Evolutionary conservation across 106 monocot species (phyloP).

Genomic region (Agapanthus africanus): DNA sequence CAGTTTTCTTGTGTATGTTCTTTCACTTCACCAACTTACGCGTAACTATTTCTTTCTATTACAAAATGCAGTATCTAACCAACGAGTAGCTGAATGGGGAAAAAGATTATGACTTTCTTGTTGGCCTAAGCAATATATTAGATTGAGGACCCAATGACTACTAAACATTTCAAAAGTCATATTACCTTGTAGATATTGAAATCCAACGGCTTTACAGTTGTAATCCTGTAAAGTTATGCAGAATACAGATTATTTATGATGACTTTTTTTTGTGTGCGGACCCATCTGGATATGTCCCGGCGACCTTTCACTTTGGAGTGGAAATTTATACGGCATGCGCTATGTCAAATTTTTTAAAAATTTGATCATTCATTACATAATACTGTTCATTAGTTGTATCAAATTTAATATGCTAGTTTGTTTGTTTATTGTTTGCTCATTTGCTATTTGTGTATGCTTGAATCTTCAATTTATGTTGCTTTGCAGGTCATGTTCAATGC

Average conservation of each 20-base stretch:
- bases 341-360: neutral
- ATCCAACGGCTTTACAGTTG: neutral
- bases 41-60: neutral
- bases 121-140: neutral
- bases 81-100: too few species aligned
- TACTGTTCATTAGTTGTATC: neutral
- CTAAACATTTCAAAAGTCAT: neutral
- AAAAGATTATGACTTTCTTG: neutral
- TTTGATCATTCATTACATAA: neutral
- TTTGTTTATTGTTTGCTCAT: neutral
- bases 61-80: too few species aligned
- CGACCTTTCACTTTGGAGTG: too few species aligned
- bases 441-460: too few species aligned
- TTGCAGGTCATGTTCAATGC: conserved; percentile 79
- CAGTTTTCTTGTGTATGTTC: conserved; percentile 87
- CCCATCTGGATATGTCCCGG: too few species aligned
- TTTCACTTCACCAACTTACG: neutral
- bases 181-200: neutral
- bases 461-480: neutral
- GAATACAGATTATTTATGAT: neutral
- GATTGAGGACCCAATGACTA: neutral
- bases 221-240: neutral
- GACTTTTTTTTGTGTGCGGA: too few species aligned
- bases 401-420: neutral
- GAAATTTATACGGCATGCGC: neutral